These are phyloP conservation scores for Monosporascus sp. DNA, from an alignment of 2,329 filamentous ascomycete genomes.

Conservation along the genomic window DNA sequence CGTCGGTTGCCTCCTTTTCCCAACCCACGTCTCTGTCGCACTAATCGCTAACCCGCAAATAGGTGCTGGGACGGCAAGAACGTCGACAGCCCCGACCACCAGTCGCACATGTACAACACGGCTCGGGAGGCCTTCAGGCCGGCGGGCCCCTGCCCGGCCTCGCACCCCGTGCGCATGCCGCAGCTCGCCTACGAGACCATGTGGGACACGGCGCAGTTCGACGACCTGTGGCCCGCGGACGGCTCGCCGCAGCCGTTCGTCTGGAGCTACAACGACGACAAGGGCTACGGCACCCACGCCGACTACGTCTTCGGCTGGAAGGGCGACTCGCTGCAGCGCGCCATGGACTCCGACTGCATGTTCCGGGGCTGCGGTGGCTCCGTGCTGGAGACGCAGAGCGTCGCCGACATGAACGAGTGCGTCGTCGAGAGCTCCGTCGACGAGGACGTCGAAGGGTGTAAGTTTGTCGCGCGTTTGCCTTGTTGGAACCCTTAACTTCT, in stretches of 20 bases:
- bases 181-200: slow-evolving; percentile 36
- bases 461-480: slow-evolving; percentile 1
- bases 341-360: slow-evolving; percentile 29
- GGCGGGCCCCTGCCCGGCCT: slow-evolving; percentile 19
- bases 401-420: slow-evolving; percentile 28
- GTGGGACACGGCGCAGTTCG: slow-evolving; percentile 32
- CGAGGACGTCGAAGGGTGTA: slow-evolving; percentile 28
- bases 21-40: not conserved
- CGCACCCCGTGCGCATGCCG: slow-evolving; percentile 26
- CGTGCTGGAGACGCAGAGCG: slow-evolving; percentile 27
- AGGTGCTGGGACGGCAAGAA: slow-evolving; percentile 11
- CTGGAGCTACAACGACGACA: slow-evolving; percentile 17
- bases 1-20: slow-evolving; percentile 5
- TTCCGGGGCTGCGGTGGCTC: slow-evolving; percentile 28
- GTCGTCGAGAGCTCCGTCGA: slow-evolving; percentile 20
- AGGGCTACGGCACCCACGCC: slow-evolving; percentile 28
- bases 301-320: slow-evolving; percentile 31
- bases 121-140: slow-evolving; percentile 10
- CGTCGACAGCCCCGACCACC: slow-evolving; percentile 4
- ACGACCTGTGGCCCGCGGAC: slow-evolving; percentile 25
- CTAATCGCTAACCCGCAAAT: not conserved
- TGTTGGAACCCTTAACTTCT: not conserved
- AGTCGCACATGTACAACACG: slow-evolving; percentile 15
- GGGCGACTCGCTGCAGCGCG: slow-evolving; percentile 19
- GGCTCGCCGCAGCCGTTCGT: slow-evolving; percentile 19